Conservation (phyloP, 106 monocot genomes). For the Dioscorea zingiberensis region DNA sequence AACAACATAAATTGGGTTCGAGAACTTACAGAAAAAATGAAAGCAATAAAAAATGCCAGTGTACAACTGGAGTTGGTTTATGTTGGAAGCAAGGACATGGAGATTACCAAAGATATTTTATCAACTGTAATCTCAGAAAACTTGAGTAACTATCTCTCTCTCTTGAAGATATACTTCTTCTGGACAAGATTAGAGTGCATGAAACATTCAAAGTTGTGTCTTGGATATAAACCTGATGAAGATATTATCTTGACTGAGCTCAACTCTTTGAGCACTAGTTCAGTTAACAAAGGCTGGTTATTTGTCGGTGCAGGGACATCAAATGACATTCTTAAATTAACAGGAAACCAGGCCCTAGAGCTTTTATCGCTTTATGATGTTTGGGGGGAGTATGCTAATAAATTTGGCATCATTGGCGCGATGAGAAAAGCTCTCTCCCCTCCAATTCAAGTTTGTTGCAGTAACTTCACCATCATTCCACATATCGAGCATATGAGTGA, state of each 20-base stretch:
- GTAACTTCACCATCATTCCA: slow-evolving; percentile 2
- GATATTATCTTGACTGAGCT: slow-evolving; percentile 15
- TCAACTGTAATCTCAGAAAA: slow-evolving; percentile 17
- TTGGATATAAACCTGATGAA: slow-evolving; percentile 6
- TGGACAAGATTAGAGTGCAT: slow-evolving; percentile 25
- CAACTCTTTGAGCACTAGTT: slow-evolving; percentile 3
- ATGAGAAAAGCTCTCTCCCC: slow-evolving; percentile 9
- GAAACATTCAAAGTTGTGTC: slow-evolving; percentile 10
- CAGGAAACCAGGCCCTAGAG: slow-evolving; percentile 10
- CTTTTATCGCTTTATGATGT: slow-evolving; percentile 16
- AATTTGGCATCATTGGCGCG: slow-evolving; percentile 11
- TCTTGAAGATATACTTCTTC: slow-evolving; percentile 9
- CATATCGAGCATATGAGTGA: slow-evolving; percentile 10
- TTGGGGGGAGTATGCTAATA: slow-evolving; percentile 12
- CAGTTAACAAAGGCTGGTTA: slow-evolving; percentile 13
- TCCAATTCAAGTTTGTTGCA: slow-evolving; percentile 7
- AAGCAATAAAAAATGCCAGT: slow-evolving; percentile 11
- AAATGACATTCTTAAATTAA: slow-evolving; percentile 10
- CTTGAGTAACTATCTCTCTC: slow-evolving; percentile 13
- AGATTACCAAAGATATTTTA: slow-evolving; percentile 12
- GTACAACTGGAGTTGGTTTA: slow-evolving; percentile 17
- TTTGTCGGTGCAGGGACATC: slow-evolving; percentile 11
- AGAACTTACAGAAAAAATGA: slow-evolving; percentile 14
- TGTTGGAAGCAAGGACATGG: slow-evolving; percentile 11
- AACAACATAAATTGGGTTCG: slow-evolving; percentile 15